Percentiles rank a stretch among this genome's conserved stretches.
Conservation (phyloP, 768 basidiomycete genomes). For the Leccinum obscurum region DNA sequence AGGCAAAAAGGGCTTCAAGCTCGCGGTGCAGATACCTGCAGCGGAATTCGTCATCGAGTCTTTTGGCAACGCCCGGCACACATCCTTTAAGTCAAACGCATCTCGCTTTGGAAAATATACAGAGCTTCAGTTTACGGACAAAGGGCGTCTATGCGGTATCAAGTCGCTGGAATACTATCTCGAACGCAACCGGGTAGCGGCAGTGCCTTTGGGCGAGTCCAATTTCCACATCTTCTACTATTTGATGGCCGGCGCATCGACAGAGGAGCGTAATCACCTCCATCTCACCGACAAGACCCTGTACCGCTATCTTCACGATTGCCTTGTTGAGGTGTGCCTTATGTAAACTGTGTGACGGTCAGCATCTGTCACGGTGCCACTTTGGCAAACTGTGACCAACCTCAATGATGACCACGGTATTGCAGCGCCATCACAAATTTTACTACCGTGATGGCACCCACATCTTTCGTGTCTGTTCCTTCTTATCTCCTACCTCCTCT, state of each 20-base stretch:
- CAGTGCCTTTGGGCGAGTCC: constrained; percentile 85
- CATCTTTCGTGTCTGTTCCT: too few relatives aligned
- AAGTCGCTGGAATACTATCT: constrained; percentile 98
- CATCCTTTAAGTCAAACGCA: constrained; percentile 56
- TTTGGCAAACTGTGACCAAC: too few relatives aligned
- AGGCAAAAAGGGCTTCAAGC: constrained; percentile 92
- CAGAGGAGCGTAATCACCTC: constrained; percentile 87
- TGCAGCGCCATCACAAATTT: too few relatives aligned
- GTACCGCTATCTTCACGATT: constrained; percentile 70
- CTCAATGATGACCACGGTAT: too few relatives aligned
- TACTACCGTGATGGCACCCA: too few relatives aligned
- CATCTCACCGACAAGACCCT: constrained; percentile 77
- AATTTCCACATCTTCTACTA: constrained; percentile 99
- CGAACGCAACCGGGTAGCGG: constrained; percentile 86
- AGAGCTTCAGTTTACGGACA: constrained; percentile 94
- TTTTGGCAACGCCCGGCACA: constrained; percentile 84
- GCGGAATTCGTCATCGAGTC: constrained; percentile 95
- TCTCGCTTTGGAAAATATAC: constrained; percentile 98
- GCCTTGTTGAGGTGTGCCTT: too few relatives aligned
- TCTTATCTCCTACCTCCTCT: too few relatives aligned
- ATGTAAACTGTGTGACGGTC: too few relatives aligned
- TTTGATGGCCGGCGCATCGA: constrained; percentile 84
- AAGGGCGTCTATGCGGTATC: constrained; percentile 82
- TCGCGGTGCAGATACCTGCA: constrained; percentile 82
- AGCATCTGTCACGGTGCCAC: too few relatives aligned